Evolutionary conservation across 2,329 filamentous ascomycete species (phyloP).

Genomic region (Penicillium sp.): DNA sequence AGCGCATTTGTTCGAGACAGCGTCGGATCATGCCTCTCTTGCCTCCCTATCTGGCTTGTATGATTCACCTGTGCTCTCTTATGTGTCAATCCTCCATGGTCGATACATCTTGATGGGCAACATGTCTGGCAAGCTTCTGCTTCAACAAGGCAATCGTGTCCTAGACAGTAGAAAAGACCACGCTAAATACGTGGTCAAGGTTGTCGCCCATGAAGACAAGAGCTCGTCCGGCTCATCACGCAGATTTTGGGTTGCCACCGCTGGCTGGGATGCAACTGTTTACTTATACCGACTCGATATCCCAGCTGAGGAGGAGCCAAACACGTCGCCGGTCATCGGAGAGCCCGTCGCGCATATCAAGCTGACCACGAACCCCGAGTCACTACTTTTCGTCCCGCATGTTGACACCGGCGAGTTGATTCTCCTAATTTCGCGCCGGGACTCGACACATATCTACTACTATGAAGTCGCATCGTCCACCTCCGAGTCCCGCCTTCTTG

Average conservation of each 20-base stretch:
- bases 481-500: constrained; percentile 45
- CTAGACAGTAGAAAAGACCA: constrained; percentile 57
- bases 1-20: constrained; percentile 46
- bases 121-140: constrained; percentile 59
- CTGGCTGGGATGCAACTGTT: constrained; percentile 62
- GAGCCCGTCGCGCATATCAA: constrained; percentile 30
- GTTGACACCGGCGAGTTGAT: constrained; percentile 49
- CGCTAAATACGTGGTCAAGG: constrained; percentile 59
- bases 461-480: constrained; percentile 38
- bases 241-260: constrained; percentile 53
- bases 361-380: constrained; percentile 57
- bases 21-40: constrained; percentile 17
- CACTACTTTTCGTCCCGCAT: constrained; percentile 54
- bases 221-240: constrained; percentile 12
- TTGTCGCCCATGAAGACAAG: constrained; percentile 42
- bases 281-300: constrained; percentile 48
- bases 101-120: constrained; percentile 53
- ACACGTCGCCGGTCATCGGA: constrained; percentile 21
- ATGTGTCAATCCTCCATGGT: constrained; percentile 43
- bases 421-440: constrained; percentile 56
- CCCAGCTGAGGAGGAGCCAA: constrained; percentile 4
- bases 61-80: constrained; percentile 54
- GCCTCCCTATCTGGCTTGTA: constrained; percentile 30
- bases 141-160: constrained; percentile 47
- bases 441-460: constrained; percentile 61